Base-by-base conservation (phyloP, 2,329 filamentous ascomycete species). In the Fusarium napiforme region DNA sequence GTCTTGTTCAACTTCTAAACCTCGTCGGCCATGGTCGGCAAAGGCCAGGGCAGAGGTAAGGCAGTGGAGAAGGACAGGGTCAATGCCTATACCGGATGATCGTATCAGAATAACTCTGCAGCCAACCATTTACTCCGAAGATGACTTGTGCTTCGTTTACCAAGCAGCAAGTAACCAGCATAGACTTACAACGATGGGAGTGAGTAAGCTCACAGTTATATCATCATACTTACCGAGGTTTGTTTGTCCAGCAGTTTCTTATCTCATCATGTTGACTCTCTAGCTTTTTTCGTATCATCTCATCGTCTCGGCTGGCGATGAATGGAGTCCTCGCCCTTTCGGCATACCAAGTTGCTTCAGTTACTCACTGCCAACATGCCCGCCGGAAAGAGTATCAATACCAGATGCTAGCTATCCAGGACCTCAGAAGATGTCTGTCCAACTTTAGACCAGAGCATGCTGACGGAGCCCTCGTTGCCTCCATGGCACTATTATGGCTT, bases 11-110 rank as follows among this genome's bases (percentile, higher is more conserved):
- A 42, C 23, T 2, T 39, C 64, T 9, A 71, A 71, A 30, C 26
- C 61, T 26, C 62, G 57, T 5, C 45, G 56, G 9, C 63, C 57
- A 23, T 71, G 69, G 69, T 71, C 69, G 14, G 69, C 69, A 32
- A 71, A 63, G 36, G 68, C 69, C 26, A 71, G 68, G 39, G 69
- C 69, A 42, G 69, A 71, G 32, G 69, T 71, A 43, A 68, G 68
- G 36, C 69, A 71, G 30, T 71, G 69, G 69, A 61, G 69, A 37
- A 71, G 68, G 43, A 71, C 68, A 30, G 69, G 68, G 14, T 67
- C 69, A 9, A 59, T 71, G 68, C 68, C 69, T 9, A 57, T 71
- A 14, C 68, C 68, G 9, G 69, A 71, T n/a, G 46, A 46, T 19
- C 62, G 56, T 4, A 56, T 58, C 39, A 39, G 50, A 28, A 71